Base-by-base conservation (phyloP, 371 early-diverging fungal genomes). In the Parasitella parasitica region DNA sequence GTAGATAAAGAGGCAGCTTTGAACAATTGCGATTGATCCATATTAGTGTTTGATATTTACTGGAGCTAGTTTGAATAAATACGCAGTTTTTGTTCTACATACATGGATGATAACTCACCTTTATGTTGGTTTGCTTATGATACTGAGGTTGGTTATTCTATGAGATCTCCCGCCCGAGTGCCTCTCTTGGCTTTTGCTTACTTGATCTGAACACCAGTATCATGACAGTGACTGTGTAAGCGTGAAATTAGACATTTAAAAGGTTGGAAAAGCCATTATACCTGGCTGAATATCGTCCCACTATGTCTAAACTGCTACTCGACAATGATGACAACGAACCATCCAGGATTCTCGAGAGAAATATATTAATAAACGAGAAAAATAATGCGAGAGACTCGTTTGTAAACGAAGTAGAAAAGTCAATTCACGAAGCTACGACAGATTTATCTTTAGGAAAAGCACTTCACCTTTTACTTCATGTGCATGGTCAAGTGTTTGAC, bases 1-100 rank as follows among this genome's bases (percentile, higher is more conserved):
- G 41, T 81, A 30, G 51, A 69, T 37, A 75, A 77, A 32, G 64
- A 61, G 28, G 56, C 59, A 20, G 59, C 18, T 9, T 46, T 12
- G 24, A 24, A 12, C 3, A 13, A 24, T 4, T n/a, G n/a, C n/a
- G n/a, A n/a, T n/a, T n/a, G n/a, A n/a, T n/a, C n/a, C n/a, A n/a
- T n/a, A n/a, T n/a, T n/a, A n/a, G n/a, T n/a, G n/a, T n/a, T n/a
- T n/a, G n/a, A n/a, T n/a, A n/a, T n/a, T n/a, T n/a, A n/a, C n/a
- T n/a, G n/a, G n/a, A n/a, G n/a, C n/a, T n/a, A n/a, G n/a, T n/a
- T n/a, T n/a, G n/a, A n/a, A n/a, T n/a, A n/a, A n/a, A n/a, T n/a
- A n/a, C n/a, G n/a, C n/a, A n/a, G n/a, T n/a, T n/a, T n/a, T n/a
- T n/a, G n/a, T n/a, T n/a, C n/a, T n/a, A n/a, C n/a, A n/a, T n/a